A percentile compares a stretch with the other conserved stretches of the same genome.
These are phyloP conservation scores for Andrographis paniculata DNA, from an alignment of 305 asterid species.

Conservation along the genomic window DNA sequence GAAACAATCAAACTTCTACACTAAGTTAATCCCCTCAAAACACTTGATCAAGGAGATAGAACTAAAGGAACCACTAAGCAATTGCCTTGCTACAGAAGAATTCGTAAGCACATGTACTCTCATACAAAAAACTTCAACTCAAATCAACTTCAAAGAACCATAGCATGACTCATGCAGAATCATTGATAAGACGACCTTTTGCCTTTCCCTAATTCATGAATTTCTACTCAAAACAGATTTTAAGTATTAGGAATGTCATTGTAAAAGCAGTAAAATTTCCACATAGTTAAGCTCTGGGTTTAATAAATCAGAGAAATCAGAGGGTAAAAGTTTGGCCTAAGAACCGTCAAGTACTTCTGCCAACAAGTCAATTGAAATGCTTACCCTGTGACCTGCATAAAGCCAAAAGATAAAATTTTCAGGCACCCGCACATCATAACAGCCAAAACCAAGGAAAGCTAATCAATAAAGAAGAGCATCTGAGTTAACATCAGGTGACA, in stretches of 20 bases:
- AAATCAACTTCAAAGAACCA: conserved; percentile 12
- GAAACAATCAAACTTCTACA: not conserved
- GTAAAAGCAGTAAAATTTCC: conserved; percentile 9
- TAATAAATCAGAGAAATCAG: conserved; percentile 11
- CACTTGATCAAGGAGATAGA: conserved; percentile 2
- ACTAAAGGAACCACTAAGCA: not conserved
- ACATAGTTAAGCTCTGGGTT: conserved; percentile 9
- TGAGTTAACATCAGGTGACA: conserved; percentile 10
- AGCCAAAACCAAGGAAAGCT: conserved; percentile 13
- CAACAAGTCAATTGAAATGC: conserved; percentile 26
- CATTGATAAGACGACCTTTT: conserved; percentile 13
- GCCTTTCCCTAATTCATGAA: conserved; percentile 10
- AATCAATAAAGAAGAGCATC: conserved; percentile 15
- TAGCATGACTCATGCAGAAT: conserved; percentile 9
- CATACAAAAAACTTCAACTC: conserved; percentile 5
- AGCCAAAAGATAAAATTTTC: conserved; percentile 23
- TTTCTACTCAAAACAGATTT: conserved; percentile 15
- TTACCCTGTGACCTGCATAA: conserved; percentile 88
- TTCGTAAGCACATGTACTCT: conserved; percentile 8
- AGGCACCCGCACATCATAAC: conserved; percentile 11
- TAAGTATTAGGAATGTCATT: conserved; percentile 6
- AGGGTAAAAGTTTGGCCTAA: conserved; percentile 6
- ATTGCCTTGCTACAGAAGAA: not conserved
- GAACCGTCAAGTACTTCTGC: conserved; percentile 13
- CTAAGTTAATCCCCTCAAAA: not conserved